Percentiles rank a stretch among this genome's conserved stretches.
Conservation (phyloP, 441 rosid species). For the Raphanus hybrid region DNA sequence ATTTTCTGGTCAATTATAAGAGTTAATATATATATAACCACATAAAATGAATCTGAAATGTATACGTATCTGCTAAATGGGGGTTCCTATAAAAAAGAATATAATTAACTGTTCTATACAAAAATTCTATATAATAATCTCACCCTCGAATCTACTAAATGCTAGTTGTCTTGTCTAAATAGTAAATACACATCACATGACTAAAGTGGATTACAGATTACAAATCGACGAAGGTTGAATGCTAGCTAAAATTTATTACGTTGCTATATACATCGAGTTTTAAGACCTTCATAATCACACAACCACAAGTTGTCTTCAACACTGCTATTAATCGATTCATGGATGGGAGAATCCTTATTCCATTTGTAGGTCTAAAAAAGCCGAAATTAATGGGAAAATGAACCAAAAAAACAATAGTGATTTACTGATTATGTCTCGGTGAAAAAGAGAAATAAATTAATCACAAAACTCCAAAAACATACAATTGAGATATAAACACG, state of each 20-base stretch:
- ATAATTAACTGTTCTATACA: background rate
- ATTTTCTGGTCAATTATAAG: no score
- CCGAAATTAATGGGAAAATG: slow-evolving; percentile 38
- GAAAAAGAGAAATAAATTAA: slow-evolving; percentile 21
- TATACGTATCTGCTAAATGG: no score
- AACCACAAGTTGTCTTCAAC: slow-evolving; percentile 25
- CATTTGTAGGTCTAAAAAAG: slow-evolving; percentile 33
- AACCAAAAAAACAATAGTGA: slow-evolving; percentile 13
- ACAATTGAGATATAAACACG: slow-evolving; percentile 32
- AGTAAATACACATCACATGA: slow-evolving; percentile 38
- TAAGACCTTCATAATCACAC: slow-evolving; percentile 14
- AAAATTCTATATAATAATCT: slow-evolving; percentile 9
- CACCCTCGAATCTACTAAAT: slow-evolving; percentile 23
- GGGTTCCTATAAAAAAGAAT: background rate
- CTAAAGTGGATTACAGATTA: slow-evolving; percentile 41
- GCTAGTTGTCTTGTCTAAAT: slow-evolving; percentile 37
- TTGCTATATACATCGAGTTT: slow-evolving; percentile 15
- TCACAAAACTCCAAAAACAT: slow-evolving; percentile 33
- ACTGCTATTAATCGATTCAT: slow-evolving; percentile 7
- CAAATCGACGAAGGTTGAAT: slow-evolving; percentile 17
- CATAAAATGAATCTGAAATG: no score
- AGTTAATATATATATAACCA: no score
- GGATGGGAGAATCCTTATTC: background rate
- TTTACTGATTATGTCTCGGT: slow-evolving; percentile 38
- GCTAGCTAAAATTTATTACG: slow-evolving; percentile 32